Percentiles rank a stretch among this genome's conserved stretches.
Conservation (phyloP, 139 green algal species). For the Chlorella vulgaris region DNA sequence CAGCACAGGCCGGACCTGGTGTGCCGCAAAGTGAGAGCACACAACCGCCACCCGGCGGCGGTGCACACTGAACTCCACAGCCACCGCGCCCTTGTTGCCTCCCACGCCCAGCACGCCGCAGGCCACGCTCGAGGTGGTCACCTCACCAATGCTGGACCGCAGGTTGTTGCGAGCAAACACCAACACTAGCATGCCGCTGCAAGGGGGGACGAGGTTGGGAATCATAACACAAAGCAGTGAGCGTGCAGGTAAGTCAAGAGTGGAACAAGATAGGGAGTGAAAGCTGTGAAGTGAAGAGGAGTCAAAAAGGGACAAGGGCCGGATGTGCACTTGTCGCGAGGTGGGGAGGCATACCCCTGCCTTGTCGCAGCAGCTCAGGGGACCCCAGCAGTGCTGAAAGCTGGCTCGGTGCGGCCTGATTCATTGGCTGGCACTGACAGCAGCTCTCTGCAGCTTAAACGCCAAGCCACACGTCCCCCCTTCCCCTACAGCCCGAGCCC, state of each 20-base stretch:
- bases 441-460: neutral
- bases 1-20: no score
- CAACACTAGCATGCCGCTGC: constrained; percentile 73
- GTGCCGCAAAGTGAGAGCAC: constrained; percentile 91
- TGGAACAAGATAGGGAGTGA: no score
- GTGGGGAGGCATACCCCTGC: no score
- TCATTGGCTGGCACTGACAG: no score
- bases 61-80: constrained; percentile 83
- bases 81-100: constrained; percentile 96
- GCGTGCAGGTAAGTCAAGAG: no score
- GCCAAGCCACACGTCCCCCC: neutral
- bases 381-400: no score
- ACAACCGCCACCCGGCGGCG: constrained; percentile 76
- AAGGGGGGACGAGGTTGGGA: neutral
- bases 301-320: neutral
- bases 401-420: no score
- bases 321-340: no score
- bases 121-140: constrained; percentile 76
- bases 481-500: no score
- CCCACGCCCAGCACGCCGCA: constrained; percentile 91
- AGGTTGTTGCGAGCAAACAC: constrained; percentile 66
- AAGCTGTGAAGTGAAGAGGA: neutral
- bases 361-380: no score
- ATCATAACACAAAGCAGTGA: neutral
- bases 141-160: constrained; percentile 8